phyloP scores from a whole-genome alignment of 768 basidiomycete genomes.

The Gloeostereum incarnatum region DNA sequence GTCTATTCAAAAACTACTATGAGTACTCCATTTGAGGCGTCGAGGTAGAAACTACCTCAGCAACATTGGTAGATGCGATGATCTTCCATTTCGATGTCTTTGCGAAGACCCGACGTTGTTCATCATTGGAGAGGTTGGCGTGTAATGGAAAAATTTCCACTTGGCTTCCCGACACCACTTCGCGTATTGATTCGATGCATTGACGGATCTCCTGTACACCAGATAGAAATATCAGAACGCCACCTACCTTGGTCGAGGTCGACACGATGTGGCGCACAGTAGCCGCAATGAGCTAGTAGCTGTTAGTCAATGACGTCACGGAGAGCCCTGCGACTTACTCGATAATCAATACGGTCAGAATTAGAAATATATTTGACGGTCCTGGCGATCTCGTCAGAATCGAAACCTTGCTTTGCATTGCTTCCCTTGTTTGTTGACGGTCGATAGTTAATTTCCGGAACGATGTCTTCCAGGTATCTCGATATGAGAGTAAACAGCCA shows the following conservation, averaged over 20 bases:
- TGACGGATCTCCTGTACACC: constrained; percentile 84
- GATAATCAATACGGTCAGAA: constrained; percentile 64
- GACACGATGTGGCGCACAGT: constrained; percentile 56
- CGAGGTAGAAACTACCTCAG: constrained; percentile 45
- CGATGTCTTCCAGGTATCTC: constrained; percentile 79
- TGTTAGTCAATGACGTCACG: not conserved
- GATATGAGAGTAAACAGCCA: not conserved
- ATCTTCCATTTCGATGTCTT: constrained; percentile 66
- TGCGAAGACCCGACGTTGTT: constrained; percentile 74
- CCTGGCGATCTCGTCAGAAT: constrained; percentile 32
- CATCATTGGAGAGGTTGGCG: constrained; percentile 78
- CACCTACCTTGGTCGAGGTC: constrained; percentile 40
- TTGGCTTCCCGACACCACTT: constrained; percentile 20
- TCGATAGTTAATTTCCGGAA: constrained; percentile 47
- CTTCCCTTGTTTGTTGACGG: constrained; percentile 31
- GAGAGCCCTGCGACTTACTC: constrained; percentile 27
- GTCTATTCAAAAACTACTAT: constrained; percentile 36
- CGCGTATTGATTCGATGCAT: constrained; percentile 54
- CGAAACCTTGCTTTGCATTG: constrained; percentile 42
- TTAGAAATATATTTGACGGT: constrained; percentile 53
- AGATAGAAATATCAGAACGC: constrained; percentile 83
- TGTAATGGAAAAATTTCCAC: constrained; percentile 71
- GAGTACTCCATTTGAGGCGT: constrained; percentile 1
- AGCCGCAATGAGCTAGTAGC: constrained; percentile 49
- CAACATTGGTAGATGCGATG: constrained; percentile 86